Evolutionary conservation across 768 basidiomycete species (phyloP).

Genomic region (Xerocomellus dryophilus): DNA sequence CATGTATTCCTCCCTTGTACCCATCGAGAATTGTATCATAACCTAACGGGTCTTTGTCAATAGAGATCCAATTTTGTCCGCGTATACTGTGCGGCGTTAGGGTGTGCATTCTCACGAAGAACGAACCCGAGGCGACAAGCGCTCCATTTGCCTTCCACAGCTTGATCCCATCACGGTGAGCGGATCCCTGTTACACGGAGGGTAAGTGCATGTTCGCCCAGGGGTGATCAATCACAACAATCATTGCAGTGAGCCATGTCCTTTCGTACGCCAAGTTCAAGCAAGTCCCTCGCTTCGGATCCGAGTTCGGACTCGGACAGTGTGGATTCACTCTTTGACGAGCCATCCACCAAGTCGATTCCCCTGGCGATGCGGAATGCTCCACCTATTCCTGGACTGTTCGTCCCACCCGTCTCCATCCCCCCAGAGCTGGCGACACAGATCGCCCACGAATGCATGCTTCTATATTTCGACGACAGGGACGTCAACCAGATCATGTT

Average conservation of each 20-base stretch:
- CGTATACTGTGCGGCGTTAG: not conserved
- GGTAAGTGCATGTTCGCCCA: constrained; percentile 6
- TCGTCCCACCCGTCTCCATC: constrained; percentile 51
- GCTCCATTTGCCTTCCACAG: not conserved
- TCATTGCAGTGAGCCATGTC: constrained; percentile 10
- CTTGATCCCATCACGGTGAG: constrained; percentile 1
- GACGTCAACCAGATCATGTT: constrained; percentile 83
- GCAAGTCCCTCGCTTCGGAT: not conserved
- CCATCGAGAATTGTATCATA: not conserved
- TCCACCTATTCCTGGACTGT: constrained; percentile 65
- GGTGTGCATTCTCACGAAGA: constrained; percentile 21
- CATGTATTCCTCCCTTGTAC: not conserved
- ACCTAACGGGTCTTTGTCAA: not conserved
- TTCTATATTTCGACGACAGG: constrained; percentile 50
- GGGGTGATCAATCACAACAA: not conserved
- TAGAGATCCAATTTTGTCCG: not conserved
- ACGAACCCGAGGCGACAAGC: not conserved
- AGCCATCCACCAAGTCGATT: constrained; percentile 21
- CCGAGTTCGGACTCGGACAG: constrained; percentile 23
- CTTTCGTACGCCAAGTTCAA: not conserved
- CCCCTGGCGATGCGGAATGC: constrained; percentile 33
- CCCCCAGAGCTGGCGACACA: constrained; percentile 50
- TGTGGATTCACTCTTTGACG: constrained; percentile 53
- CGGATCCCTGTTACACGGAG: not conserved
- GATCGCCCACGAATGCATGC: constrained; percentile 50